These are phyloP conservation scores for Lactifluus subvellereus DNA, from an alignment of 768 basidiomycete genomes.

Conservation along the genomic window DNA sequence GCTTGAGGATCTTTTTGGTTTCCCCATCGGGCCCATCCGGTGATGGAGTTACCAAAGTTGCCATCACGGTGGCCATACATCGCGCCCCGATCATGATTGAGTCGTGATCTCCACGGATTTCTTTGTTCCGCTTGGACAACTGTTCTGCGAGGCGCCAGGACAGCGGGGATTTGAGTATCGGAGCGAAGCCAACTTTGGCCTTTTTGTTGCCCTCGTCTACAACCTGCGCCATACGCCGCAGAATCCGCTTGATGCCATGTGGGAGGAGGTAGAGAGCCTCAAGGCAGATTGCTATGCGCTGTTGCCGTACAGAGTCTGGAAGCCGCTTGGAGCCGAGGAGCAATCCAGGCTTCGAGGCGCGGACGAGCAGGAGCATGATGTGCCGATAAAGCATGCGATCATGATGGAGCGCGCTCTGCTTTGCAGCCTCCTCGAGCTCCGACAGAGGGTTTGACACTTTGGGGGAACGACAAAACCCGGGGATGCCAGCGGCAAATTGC, in stretches of 20 bases:
- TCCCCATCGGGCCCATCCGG: neutral
- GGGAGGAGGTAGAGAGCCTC: conserved; percentile 6
- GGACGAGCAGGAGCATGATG: neutral
- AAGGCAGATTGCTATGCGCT: neutral
- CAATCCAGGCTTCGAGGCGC: neutral
- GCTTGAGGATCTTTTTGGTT: neutral
- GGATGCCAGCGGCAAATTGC: conserved; percentile 6
- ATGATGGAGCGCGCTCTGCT: neutral
- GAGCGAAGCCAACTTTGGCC: neutral
- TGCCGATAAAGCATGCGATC: neutral
- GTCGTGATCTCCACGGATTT: neutral
- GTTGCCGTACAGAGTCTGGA: neutral
- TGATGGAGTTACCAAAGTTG: neutral
- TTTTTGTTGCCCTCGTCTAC: neutral
- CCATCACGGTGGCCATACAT: conserved; percentile 1
- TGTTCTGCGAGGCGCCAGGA: neutral
- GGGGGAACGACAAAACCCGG: conserved; percentile 1
- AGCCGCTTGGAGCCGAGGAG: neutral
- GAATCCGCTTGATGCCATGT: neutral
- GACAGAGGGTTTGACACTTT: neutral
- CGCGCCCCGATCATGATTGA: neutral
- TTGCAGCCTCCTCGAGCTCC: neutral
- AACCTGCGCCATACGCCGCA: neutral
- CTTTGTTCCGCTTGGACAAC: neutral
- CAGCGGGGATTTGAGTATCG: neutral